Conservation (phyloP, 805 yeast species). For the Starmerella apis region DNA sequence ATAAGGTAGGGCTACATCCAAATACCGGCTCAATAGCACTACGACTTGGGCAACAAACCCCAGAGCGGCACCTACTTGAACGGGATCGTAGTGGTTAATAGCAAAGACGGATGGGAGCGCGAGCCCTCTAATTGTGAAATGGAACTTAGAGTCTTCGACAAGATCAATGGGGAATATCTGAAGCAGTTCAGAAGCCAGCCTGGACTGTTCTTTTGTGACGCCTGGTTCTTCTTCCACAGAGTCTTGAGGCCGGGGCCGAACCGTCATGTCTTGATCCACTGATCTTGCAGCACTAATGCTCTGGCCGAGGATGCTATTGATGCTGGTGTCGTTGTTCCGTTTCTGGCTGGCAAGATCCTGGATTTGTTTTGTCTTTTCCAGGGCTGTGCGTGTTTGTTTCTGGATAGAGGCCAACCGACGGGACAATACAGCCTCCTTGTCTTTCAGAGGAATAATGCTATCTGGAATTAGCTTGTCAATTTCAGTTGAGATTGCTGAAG, state of each 20-base stretch:
- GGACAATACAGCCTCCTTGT: slow-evolving; percentile 12
- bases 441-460: slow-evolving; percentile 10
- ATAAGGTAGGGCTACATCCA: slow-evolving; percentile 40
- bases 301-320: not conserved
- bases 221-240: not conserved
- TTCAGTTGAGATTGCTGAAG: slow-evolving; percentile 13
- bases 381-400: not conserved
- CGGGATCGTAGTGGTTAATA: slow-evolving; percentile 31
- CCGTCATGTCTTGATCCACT: not conserved
- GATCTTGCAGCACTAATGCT: not conserved
- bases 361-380: not conserved
- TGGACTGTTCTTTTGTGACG: slow-evolving; percentile 21
- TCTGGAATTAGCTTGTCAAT: slow-evolving; percentile 18
- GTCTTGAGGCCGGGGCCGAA: not conserved
- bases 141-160: slow-evolving; percentile 21
- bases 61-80: slow-evolving; percentile 40
- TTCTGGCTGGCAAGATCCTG: not conserved
- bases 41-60: slow-evolving; percentile 41
- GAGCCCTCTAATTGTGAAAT: slow-evolving; percentile 33
- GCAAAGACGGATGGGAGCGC: slow-evolving; percentile 29
- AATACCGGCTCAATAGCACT: slow-evolving; percentile 34
- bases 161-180: slow-evolving; percentile 31
- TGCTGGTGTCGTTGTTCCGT: not conserved
- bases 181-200: slow-evolving; percentile 28
- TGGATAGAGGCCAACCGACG: slow-evolving; percentile 8